These are phyloP conservation scores for Raphanus sativus DNA, from an alignment of 345 rosid genomes.

Conservation along the genomic window DNA sequence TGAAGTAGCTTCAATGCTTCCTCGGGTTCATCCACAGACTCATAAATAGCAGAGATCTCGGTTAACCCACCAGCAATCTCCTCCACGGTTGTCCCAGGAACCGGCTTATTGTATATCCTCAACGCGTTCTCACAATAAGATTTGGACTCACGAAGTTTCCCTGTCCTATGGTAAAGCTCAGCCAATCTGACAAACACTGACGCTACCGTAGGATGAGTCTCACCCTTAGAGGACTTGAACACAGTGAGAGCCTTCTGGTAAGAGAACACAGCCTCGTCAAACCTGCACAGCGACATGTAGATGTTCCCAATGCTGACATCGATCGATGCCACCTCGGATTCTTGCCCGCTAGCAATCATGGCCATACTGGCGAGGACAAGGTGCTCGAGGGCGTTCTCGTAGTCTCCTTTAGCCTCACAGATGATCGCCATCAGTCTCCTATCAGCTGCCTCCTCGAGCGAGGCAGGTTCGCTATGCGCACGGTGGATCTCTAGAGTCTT, in stretches of 20 bases:
- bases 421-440: conserved; percentile 90
- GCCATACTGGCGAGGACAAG: conserved; percentile 99
- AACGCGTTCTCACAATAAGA: conserved; percentile 91
- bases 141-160: conserved; percentile 91
- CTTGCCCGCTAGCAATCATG: conserved; percentile 94
- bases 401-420: conserved; percentile 94
- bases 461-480: conserved; percentile 96
- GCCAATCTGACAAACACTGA: conserved; percentile 93
- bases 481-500: conserved; percentile 93
- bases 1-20: conserved; percentile 95
- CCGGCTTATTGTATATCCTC: conserved; percentile 90
- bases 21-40: conserved; percentile 97
- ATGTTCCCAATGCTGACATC: conserved; percentile 96
- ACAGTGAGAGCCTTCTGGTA: conserved; percentile 99
- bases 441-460: conserved; percentile 97
- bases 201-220: conserved; percentile 90
- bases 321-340: conserved; percentile 88
- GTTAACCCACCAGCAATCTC: conserved; percentile 91
- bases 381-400: conserved; percentile 90
- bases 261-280: conserved; percentile 94
- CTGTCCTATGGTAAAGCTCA: conserved; percentile 92
- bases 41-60: conserved; percentile 90
- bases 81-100: conserved; percentile 91
- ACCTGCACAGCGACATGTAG: conserved; percentile 85
- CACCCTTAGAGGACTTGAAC: conserved; percentile 93